Evolutionary conservation across 495 filamentous ascomycete species (phyloP).

Genomic region (Lichina pygmaea): DNA sequence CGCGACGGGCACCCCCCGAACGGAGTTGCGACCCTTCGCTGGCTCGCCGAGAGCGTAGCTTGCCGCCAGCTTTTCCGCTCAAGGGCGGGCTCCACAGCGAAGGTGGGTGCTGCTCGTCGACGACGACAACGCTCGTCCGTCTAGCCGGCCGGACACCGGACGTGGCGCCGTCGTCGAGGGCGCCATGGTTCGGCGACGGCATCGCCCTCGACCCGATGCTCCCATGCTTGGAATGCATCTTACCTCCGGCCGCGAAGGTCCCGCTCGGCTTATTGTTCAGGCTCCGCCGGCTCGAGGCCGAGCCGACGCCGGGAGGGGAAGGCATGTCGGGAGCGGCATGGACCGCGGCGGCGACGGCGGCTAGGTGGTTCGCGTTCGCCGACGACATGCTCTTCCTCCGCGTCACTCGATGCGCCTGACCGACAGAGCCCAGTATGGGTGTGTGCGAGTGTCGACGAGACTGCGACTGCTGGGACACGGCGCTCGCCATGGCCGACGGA

Average conservation of each 20-base stretch:
- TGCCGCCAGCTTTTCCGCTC: constrained; percentile 16
- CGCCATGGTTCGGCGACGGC: neutral
- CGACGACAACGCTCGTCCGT: neutral
- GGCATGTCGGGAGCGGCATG: constrained; percentile 27
- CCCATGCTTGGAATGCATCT: neutral
- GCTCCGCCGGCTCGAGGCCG: too few species aligned
- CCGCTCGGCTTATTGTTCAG: too few species aligned
- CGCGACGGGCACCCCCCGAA: constrained; percentile 50
- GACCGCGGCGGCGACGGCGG: constrained; percentile 46
- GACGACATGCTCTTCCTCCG: constrained; percentile 84
- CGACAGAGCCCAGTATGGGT: constrained; percentile 51
- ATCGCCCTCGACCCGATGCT: neutral
- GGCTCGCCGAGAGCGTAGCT: constrained; percentile 48
- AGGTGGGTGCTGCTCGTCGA: neutral
- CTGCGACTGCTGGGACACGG: constrained; percentile 20
- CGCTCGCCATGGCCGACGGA: constrained; percentile 9
- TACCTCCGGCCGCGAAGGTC: too few species aligned
- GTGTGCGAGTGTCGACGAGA: constrained; percentile 64
- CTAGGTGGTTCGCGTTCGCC: constrained; percentile 43
- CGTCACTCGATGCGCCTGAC: constrained; percentile 59
- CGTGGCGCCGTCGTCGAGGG: neutral
- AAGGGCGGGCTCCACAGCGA: neutral
- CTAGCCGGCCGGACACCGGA: neutral
- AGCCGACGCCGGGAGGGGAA: neutral
- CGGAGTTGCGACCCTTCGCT: constrained; percentile 62